Evolutionary conservation across 2,329 filamentous ascomycete species (phyloP).

Genomic region (Emergomyces pasteurianus): DNA sequence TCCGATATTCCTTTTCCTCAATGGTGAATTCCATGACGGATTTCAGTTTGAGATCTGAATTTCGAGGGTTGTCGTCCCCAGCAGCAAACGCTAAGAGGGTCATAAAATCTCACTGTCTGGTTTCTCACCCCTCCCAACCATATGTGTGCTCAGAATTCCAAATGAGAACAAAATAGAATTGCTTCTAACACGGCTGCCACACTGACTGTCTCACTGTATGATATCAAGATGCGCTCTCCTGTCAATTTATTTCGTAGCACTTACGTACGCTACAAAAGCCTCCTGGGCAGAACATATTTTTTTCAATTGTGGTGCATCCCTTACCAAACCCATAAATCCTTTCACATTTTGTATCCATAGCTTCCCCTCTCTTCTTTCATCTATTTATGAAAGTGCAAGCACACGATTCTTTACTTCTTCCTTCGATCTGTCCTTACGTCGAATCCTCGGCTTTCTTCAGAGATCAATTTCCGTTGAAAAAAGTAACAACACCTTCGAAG

Average conservation of each 20-base stretch:
- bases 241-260: background rate
- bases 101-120: background rate
- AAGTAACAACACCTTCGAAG: background rate
- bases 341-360: background rate
- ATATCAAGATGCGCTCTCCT: background rate
- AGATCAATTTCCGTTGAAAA: background rate
- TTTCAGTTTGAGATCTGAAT: background rate
- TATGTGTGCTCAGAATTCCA: background rate
- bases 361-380: background rate
- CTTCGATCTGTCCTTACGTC: background rate
- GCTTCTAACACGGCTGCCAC: background rate
- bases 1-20: background rate
- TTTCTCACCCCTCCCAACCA: too few species aligned
- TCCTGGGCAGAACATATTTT: background rate
- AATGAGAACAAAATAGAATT: background rate
- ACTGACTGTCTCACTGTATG: background rate
- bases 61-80: background rate
- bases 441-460: background rate
- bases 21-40: background rate
- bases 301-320: background rate
- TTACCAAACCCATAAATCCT: background rate
- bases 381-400: background rate
- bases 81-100: background rate
- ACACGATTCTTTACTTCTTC: background rate
- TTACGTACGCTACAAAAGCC: background rate